Evolutionary conservation across 176 grass and related monocot genomes (phyloP).

Genomic region (Cocos nucifera): DNA sequence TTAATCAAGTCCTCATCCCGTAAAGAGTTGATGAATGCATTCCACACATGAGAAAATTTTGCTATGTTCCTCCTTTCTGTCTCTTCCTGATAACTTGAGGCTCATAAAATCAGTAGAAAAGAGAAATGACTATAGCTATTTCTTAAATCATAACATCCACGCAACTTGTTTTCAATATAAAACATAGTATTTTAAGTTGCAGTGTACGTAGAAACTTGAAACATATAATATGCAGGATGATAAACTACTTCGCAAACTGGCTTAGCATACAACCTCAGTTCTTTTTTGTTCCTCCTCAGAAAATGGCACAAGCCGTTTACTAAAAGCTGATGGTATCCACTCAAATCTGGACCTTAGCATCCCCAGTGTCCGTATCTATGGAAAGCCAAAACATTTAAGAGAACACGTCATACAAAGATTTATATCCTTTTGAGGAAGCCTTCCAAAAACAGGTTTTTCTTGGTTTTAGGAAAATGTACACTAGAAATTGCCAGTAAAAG

Average conservation of each 20-base stretch:
- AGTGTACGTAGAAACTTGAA: no score
- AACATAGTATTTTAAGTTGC: no score
- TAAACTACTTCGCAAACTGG: no score
- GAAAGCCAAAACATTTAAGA: constrained; percentile 23
- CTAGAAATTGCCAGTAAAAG: no score
- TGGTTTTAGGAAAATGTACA: no score
- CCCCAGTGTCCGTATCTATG: constrained; percentile 80
- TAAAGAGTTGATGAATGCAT: constrained; percentile 74
- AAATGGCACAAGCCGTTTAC: constrained; percentile 40
- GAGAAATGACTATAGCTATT: background rate
- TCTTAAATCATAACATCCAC: no score
- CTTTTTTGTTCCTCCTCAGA: background rate
- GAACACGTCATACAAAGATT: background rate
- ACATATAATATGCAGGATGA: no score
- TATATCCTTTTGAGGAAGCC: background rate
- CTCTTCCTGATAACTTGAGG: constrained; percentile 38
- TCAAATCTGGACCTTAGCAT: constrained; percentile 94
- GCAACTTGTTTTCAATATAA: no score
- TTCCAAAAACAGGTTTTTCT: background rate
- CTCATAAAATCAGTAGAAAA: background rate
- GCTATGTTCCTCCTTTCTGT: constrained; percentile 13
- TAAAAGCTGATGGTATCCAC: constrained; percentile 51
- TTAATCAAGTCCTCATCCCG: constrained; percentile 84
- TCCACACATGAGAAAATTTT: constrained; percentile 75
- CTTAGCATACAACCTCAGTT: constrained; percentile 28